Base-by-base conservation (phyloP, 2,329 filamentous ascomycete species). In the Phyllosticta citriasiana region DNA sequence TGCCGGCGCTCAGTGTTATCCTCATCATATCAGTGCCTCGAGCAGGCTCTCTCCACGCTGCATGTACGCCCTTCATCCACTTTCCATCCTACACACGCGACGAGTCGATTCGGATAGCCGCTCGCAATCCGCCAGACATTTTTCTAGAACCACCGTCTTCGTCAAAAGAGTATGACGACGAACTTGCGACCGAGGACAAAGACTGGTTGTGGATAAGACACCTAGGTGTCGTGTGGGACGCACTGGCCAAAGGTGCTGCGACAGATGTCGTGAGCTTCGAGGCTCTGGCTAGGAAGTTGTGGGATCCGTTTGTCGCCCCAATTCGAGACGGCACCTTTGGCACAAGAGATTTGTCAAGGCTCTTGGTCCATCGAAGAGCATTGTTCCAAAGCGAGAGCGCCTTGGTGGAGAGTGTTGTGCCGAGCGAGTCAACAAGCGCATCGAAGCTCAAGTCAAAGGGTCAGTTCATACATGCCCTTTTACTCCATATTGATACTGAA, bases 11-110 rank as follows among this genome's bases (percentile, higher is more conserved):
- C 8, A 89, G 85, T 6, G 84, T 88, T 35, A 76, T 97, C 63
- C 85, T 96, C 68, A 86, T 95, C 63, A 82, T 92, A 59, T 89
- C 85, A 26, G 82, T 85, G 7, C 87, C 91, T 0, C 80, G 86
- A 0, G 82, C 89, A 1, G 80, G 84, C 47, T 82, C 87, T 66
- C 82, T 96, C 8, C 87, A 89, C 66, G 80, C 84, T 7, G 78
- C 88, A 4, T 85, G 87, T 4, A 82, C 87, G 0, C 86, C 91
- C 1, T 86, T 94, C 72, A 79, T 97, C 26, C 84, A 88, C 69
- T 97, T 97, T 70, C 84, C 90, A 1, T 82, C 89, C 2, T 99
- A 97, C 74, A 86, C 84, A 10, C 92, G 94, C 68, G 74, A 84
- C 60, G 89, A 97, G 67, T 87, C 90, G 60, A 81, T 95, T 59